phyloP scores from a whole-genome alignment of 1,284 basidiomycete genomes.

The Sphaerobolus stellatus region DNA sequence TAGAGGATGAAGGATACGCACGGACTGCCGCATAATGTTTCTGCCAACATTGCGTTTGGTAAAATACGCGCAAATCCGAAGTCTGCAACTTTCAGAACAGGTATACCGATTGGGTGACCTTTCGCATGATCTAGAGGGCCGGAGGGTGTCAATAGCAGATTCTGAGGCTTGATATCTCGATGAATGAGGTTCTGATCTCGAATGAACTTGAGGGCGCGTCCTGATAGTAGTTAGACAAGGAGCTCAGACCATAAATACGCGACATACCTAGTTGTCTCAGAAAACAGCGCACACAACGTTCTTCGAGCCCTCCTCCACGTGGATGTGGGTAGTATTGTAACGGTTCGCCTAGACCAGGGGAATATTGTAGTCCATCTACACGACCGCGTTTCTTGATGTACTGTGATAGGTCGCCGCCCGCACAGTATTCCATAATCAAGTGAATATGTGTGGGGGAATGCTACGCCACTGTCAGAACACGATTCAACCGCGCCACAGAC shows the following conservation, averaged over 20 bases:
- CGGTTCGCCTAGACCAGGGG: conserved; percentile 63
- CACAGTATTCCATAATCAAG: conserved; percentile 97
- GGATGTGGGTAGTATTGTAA: conserved; percentile 90
- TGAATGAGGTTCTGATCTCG: conserved; percentile 90
- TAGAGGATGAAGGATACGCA: conserved; percentile 40
- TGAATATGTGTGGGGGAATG: conserved; percentile 93
- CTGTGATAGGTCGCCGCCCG: conserved; percentile 91
- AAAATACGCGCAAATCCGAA: conserved; percentile 96
- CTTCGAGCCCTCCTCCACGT: conserved; percentile 84
- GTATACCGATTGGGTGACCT: conserved; percentile 89
- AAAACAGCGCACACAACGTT: conserved; percentile 90
- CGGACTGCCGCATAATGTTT: conserved; percentile 97
- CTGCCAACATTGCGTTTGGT: conserved; percentile 91
- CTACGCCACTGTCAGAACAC: conserved; percentile 38
- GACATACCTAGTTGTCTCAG: conserved; percentile 83
- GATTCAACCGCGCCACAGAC: not conserved
- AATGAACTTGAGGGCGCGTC: conserved; percentile 90
- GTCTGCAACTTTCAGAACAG: conserved; percentile 95
- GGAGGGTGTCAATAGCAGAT: conserved; percentile 86
- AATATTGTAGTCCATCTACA: conserved; percentile 81
- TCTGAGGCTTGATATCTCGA: conserved; percentile 96
- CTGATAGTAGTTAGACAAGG: conserved; percentile 38
- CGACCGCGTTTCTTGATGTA: conserved; percentile 95
- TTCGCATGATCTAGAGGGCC: conserved; percentile 74
- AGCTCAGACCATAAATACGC: conserved; percentile 2